Percentiles rank a stretch among this genome's conserved stretches.
These are phyloP conservation scores for Neophaeococcomyces mojaviensis DNA, from an alignment of 2,329 filamentous ascomycete species.

Conservation along the genomic window DNA sequence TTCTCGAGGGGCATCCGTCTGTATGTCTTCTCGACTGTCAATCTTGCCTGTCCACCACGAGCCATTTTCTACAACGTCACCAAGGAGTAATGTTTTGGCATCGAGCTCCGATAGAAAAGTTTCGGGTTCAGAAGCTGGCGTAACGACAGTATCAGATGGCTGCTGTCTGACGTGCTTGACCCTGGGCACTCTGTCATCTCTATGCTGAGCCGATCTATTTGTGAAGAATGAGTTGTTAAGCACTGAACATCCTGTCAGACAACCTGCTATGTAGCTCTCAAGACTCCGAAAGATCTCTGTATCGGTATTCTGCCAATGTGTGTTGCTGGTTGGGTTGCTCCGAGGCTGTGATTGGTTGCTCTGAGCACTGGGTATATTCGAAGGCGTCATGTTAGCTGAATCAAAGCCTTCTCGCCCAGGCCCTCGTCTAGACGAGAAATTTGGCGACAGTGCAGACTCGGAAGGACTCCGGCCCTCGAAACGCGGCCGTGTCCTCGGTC, in stretches of 20 bases:
- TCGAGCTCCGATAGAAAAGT: conserved; percentile 56
- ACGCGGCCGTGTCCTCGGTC: background rate
- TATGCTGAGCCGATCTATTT: conserved; percentile 39
- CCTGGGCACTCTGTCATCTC: conserved; percentile 36
- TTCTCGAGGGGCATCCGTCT: conserved; percentile 24
- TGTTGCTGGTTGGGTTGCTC: background rate
- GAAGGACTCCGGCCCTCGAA: conserved; percentile 5
- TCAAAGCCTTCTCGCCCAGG: background rate
- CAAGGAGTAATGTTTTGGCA: conserved; percentile 65
- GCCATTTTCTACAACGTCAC: conserved; percentile 72
- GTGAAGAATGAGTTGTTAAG: conserved; percentile 71
- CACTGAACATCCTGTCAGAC: conserved; percentile 61
- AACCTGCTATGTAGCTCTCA: conserved; percentile 67
- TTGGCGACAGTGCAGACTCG: background rate
- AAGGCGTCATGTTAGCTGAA: background rate
- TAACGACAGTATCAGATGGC: conserved; percentile 21
- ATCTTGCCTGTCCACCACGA: conserved; percentile 65
- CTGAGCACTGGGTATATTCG: background rate
- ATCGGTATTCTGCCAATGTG: background rate
- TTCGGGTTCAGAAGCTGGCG: conserved; percentile 26
- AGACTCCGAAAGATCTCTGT: conserved; percentile 60
- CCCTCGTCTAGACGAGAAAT: background rate
- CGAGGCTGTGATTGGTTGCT: background rate
- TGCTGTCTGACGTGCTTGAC: conserved; percentile 28
- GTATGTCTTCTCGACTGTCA: conserved; percentile 21